Evolutionary conservation across 345 rosid species (phyloP).

Genomic region (Corchorus olitorius): DNA sequence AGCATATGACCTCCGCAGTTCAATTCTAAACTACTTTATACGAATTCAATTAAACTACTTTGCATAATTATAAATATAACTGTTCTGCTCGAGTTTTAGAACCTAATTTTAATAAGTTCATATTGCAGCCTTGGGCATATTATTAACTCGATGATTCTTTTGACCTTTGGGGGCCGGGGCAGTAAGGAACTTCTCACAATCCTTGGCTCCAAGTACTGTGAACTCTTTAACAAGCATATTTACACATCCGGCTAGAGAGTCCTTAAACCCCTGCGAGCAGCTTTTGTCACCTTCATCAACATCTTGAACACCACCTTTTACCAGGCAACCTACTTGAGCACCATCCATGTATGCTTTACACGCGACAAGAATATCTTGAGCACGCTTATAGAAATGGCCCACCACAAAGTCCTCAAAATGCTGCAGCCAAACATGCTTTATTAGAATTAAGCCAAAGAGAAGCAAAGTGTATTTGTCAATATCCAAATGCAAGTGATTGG

Average conservation of each 20-base stretch:
- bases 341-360: slow-evolving; percentile 78
- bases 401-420: slow-evolving; percentile 70
- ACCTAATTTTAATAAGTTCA: slow-evolving; percentile 13
- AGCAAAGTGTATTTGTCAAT: background rate
- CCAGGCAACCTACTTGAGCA: slow-evolving; percentile 62
- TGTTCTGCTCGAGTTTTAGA: slow-evolving; percentile 20
- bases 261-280: slow-evolving; percentile 48
- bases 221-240: slow-evolving; percentile 53
- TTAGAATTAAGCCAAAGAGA: background rate
- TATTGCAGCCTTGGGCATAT: slow-evolving; percentile 15
- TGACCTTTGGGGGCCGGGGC: background rate
- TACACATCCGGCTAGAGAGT: slow-evolving; percentile 36
- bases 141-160: background rate
- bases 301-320: slow-evolving; percentile 58
- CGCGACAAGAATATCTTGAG: slow-evolving; percentile 64
- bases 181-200: slow-evolving; percentile 35
- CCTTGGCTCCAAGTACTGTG: slow-evolving; percentile 47
- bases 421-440: slow-evolving; percentile 43
- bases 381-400: slow-evolving; percentile 73
- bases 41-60: slow-evolving; percentile 12
- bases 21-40: slow-evolving; percentile 16
- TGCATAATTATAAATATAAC: slow-evolving; percentile 10
- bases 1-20: slow-evolving; percentile 11
- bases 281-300: slow-evolving; percentile 46
- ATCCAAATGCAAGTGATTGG: background rate